Conservation (phyloP, 2,329 filamentous ascomycete genomes). For the Colletotrichum musicola region DNA sequence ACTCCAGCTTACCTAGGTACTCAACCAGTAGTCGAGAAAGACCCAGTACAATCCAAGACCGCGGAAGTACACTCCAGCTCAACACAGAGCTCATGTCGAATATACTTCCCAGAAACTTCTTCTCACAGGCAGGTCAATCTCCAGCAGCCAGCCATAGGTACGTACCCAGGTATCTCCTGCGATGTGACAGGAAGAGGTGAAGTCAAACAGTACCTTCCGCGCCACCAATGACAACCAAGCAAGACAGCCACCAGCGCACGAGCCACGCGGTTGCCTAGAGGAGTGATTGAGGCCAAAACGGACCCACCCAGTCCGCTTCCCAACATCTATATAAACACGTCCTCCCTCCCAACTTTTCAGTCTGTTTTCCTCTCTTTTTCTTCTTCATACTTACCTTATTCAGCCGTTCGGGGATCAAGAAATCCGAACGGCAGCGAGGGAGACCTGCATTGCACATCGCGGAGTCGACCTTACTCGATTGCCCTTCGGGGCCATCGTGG, state of each 20-base stretch:
- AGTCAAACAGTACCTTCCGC: no score
- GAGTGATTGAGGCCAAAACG: conserved; percentile 24
- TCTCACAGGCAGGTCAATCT: no score
- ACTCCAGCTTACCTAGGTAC: no score
- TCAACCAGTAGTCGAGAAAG: no score
- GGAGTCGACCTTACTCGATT: conserved; percentile 40
- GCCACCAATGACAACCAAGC: conserved; percentile 4
- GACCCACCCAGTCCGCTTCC: background rate
- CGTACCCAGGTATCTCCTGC: background rate
- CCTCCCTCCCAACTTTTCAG: conserved; percentile 19
- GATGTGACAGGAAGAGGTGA: background rate
- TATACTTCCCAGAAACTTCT: no score
- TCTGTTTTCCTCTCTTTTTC: conserved; percentile 39
- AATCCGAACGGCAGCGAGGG: conserved; percentile 55
- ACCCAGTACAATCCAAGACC: no score
- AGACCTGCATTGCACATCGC: conserved; percentile 66
- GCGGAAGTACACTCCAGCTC: no score
- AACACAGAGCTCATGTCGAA: no score
- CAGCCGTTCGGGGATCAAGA: conserved; percentile 58
- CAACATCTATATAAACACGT: conserved; percentile 48
- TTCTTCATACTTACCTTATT: conserved; percentile 67
- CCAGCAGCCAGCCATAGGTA: background rate
- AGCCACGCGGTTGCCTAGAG: background rate
- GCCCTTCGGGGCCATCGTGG: conserved; percentile 41
- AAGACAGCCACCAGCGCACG: background rate